Evolutionary conservation across 2,329 filamentous ascomycete genomes (phyloP).

Genomic region (Alternaria sp.): DNA sequence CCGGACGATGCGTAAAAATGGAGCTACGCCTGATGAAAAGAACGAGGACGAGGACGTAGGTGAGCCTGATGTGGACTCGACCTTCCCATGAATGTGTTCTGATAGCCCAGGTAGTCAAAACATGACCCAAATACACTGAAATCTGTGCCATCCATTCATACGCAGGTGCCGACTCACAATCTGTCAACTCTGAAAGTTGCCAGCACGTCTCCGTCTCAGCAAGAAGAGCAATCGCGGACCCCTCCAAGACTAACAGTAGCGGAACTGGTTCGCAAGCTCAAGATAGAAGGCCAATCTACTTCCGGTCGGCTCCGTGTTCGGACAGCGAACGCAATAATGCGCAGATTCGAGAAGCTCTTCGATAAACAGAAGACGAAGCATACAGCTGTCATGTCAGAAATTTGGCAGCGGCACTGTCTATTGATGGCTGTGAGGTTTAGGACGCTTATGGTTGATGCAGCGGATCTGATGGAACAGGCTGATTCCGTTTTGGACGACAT

Average conservation of each 20-base stretch:
- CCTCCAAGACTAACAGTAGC: not conserved
- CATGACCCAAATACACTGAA: not conserved
- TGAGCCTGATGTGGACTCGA: slow-evolving; percentile 12
- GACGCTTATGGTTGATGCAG: not conserved
- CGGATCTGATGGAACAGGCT: not conserved
- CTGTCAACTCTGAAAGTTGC: not conserved
- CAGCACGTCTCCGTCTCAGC: not conserved
- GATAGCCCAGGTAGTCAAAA: slow-evolving; percentile 11
- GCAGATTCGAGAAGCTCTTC: not conserved
- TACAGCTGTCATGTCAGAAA: not conserved
- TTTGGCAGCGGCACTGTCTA: not conserved
- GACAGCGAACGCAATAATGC: slow-evolving; percentile 3
- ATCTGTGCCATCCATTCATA: not conserved
- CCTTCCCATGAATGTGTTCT: slow-evolving; percentile 2
- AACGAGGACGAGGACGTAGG: slow-evolving; percentile 10
- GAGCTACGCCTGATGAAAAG: not conserved
- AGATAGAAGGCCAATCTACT: not conserved
- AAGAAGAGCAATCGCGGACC: not conserved
- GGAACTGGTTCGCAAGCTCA: not conserved
- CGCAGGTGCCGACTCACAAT: not conserved
- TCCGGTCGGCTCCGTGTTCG: slow-evolving; percentile 1
- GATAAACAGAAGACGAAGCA: not conserved
- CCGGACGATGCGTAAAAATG: slow-evolving; percentile 10
- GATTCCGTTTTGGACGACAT: not conserved
- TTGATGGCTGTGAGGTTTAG: not conserved